phyloP scores from a whole-genome alignment of 345 rosid genomes.

The Combretum micranthum region DNA sequence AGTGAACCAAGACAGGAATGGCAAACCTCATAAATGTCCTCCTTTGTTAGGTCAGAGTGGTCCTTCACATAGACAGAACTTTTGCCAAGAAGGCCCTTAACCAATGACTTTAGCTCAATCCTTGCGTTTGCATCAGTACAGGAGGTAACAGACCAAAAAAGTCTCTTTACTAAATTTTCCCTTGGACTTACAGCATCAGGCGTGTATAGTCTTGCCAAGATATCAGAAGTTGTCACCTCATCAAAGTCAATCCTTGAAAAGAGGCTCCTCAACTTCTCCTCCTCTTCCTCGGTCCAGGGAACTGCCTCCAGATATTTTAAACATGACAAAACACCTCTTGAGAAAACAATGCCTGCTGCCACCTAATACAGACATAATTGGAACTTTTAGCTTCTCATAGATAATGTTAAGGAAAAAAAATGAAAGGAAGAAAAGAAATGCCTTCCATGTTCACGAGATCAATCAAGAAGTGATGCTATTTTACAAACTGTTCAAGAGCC shows the following conservation, averaged over 20 bases:
- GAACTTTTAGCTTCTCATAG: background rate
- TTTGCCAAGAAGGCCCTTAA: constrained; percentile 77
- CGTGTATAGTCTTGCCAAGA: constrained; percentile 51
- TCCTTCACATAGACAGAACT: constrained; percentile 86
- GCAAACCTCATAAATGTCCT: constrained; percentile 55
- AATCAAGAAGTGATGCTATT: too few species aligned
- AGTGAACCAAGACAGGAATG: constrained; percentile 49
- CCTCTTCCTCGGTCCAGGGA: constrained; percentile 98
- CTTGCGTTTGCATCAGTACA: constrained; percentile 60
- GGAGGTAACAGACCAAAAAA: constrained; percentile 61
- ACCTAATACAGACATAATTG: constrained; percentile 31
- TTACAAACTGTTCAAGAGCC: too few species aligned
- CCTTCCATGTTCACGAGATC: background rate
- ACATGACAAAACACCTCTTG: constrained; percentile 57
- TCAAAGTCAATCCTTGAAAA: constrained; percentile 51
- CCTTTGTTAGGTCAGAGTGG: constrained; percentile 60
- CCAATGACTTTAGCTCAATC: constrained; percentile 72
- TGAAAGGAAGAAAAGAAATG: background rate
- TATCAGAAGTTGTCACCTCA: constrained; percentile 45
- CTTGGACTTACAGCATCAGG: constrained; percentile 28
- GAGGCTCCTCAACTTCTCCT: constrained; percentile 65
- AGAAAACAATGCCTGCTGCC: constrained; percentile 63
- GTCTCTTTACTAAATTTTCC: constrained; percentile 56
- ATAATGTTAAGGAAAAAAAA: background rate
- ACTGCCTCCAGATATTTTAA: constrained; percentile 83